Conservation (phyloP, 345 rosid species). For the Durio zibethinus region DNA sequence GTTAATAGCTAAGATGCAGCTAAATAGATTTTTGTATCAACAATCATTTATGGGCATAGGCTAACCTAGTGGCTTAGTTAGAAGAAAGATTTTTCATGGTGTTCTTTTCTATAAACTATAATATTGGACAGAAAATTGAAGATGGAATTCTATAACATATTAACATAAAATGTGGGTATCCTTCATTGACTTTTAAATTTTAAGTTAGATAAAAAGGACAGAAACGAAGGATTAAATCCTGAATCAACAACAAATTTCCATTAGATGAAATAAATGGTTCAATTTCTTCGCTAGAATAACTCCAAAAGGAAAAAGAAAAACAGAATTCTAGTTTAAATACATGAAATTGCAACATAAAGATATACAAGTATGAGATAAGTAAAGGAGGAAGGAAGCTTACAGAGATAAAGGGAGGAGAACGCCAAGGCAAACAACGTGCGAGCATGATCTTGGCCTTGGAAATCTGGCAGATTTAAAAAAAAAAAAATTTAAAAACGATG, state of each 20-base stretch:
- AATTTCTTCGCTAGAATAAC: background rate
- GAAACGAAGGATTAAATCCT: background rate
- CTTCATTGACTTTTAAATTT: background rate
- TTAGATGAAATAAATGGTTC: background rate
- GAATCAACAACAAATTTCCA: background rate
- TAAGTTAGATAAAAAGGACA: background rate
- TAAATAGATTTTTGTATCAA: background rate
- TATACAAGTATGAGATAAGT: background rate
- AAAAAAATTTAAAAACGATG: too few species aligned
- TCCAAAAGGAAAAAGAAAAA: background rate
- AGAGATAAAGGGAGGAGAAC: background rate
- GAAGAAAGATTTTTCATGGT: background rate
- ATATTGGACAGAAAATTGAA: background rate
- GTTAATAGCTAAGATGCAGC: background rate
- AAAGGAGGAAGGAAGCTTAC: background rate
- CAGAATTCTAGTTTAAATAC: background rate
- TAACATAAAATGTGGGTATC: background rate
- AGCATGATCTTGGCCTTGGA: conserved; percentile 1
- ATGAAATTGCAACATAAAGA: background rate
- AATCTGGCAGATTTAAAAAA: background rate
- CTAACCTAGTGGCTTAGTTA: background rate
- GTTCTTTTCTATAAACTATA: background rate
- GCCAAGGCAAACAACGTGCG: background rate
- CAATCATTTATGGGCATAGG: background rate
- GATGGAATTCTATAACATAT: background rate